Conservation (phyloP, 2,329 filamentous ascomycete species). For the Dothidotthia symphoricarpi region DNA sequence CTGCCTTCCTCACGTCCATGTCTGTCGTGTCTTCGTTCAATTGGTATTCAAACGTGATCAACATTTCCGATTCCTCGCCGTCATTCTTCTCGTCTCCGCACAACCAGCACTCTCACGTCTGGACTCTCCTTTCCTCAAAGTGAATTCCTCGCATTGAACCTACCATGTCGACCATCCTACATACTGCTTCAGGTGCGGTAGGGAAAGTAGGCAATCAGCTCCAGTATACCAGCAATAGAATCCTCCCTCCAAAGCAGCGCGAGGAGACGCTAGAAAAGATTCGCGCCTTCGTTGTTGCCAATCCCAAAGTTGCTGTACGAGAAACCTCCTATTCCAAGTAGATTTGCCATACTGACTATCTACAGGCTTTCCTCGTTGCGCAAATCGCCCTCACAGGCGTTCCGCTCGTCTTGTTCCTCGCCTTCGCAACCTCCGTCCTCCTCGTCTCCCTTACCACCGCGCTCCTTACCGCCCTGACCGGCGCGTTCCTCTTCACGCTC, state of each 20-base stretch:
- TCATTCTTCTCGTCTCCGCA: background rate
- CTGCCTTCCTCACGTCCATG: background rate
- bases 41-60: background rate
- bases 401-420: conserved; percentile 66
- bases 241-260: conserved; percentile 62
- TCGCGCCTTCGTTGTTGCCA: conserved; percentile 58
- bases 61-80: background rate
- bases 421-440: conserved; percentile 63
- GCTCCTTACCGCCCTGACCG: conserved; percentile 53
- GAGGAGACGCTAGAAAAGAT: conserved; percentile 56
- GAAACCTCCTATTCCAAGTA: too few relatives aligned
- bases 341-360: conserved; percentile 1
- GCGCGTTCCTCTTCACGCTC: conserved; percentile 60
- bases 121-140: too few relatives aligned
- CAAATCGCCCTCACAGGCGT: conserved; percentile 65
- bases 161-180: conserved; percentile 20
- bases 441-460: conserved; percentile 63
- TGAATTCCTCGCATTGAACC: background rate
- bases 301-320: conserved; percentile 69
- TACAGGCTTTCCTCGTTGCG: conserved; percentile 64
- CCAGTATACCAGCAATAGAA: conserved; percentile 44
- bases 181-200: conserved; percentile 28
- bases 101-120: too few relatives aligned
- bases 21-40: background rate
- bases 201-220: conserved; percentile 18